A percentile compares a stretch with the other conserved stretches of the same genome.
Evolutionary conservation across 169 alveolate species (phyloP).

Genomic region (Besnoitia besnoiti): DNA sequence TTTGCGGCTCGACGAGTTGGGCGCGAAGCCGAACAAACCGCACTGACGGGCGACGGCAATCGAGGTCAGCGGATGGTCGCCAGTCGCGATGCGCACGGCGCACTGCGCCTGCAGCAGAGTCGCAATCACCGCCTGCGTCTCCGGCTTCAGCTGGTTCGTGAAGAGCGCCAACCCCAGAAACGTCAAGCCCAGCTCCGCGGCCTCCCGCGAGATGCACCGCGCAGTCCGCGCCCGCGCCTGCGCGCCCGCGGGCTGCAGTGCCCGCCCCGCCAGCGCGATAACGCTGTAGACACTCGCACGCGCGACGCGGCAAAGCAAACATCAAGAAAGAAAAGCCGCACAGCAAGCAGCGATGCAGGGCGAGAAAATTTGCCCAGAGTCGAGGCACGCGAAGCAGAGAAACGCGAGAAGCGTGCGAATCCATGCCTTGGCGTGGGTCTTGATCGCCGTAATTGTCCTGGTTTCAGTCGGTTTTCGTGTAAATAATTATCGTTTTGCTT

Average conservation of each 20-base stretch:
- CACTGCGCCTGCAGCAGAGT: conserved; percentile 10
- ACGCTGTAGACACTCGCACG: neutral
- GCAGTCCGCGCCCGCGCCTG: neutral
- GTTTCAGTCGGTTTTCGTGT: too few species aligned
- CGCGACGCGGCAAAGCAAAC: too few species aligned
- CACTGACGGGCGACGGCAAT: conserved; percentile 41
- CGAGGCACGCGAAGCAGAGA: too few species aligned
- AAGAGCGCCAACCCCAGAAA: conserved; percentile 10
- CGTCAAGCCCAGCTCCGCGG: conserved; percentile 1
- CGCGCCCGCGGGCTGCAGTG: neutral
- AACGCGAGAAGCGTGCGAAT: too few species aligned
- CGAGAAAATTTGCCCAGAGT: too few species aligned
- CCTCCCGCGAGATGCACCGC: conserved; percentile 14
- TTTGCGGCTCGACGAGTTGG: neutral
- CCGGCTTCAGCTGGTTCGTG: conserved; percentile 20
- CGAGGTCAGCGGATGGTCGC: conserved; percentile 30
- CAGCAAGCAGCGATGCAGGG: too few species aligned
- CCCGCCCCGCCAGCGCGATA: neutral
- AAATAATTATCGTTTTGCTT: too few species aligned
- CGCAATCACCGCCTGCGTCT: neutral
- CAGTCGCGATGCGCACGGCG: neutral
- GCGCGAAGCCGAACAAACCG: conserved; percentile 19
- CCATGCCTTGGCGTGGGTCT: too few species aligned
- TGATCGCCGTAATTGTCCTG: too few species aligned
- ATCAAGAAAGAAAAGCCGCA: too few species aligned